Percentiles rank a stretch among this genome's conserved stretches.
phyloP scores from a whole-genome alignment of 179 eudicot genomes.

The Spergularia azorica region DNA sequence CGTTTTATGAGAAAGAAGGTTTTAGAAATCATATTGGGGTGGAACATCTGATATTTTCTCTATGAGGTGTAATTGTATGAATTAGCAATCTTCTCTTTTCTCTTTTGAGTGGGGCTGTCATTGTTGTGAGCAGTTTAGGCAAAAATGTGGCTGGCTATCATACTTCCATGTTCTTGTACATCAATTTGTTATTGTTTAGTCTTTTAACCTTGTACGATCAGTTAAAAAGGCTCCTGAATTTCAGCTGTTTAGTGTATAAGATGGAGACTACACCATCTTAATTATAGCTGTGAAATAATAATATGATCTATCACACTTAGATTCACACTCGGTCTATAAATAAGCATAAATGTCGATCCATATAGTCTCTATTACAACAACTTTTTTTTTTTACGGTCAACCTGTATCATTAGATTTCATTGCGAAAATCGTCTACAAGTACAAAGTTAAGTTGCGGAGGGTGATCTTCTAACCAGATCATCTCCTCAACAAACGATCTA shows the following conservation, averaged over 20 bases:
- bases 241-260: background rate
- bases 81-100: background rate
- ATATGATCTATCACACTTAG: slow-evolving; percentile 7
- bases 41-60: background rate
- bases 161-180: slow-evolving; percentile 35
- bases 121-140: slow-evolving; percentile 25
- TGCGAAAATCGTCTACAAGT: no score
- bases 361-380: background rate
- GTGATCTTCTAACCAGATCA: no score
- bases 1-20: no score
- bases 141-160: slow-evolving; percentile 21
- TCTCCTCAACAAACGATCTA: no score
- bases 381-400: no score
- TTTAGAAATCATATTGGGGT: background rate
- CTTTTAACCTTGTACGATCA: background rate
- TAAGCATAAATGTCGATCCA: background rate
- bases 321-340: background rate
- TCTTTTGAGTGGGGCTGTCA: slow-evolving; percentile 11
- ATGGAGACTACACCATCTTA: background rate
- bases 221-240: background rate
- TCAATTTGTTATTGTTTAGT: background rate
- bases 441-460: no score
- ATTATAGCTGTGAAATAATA: background rate
- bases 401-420: no score
- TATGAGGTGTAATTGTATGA: background rate